Evolutionary conservation across 2,329 filamentous ascomycete genomes (phyloP), one percentile per base, ranked within the genome.

Genomic region (Botrytis sinoallii): DNA sequence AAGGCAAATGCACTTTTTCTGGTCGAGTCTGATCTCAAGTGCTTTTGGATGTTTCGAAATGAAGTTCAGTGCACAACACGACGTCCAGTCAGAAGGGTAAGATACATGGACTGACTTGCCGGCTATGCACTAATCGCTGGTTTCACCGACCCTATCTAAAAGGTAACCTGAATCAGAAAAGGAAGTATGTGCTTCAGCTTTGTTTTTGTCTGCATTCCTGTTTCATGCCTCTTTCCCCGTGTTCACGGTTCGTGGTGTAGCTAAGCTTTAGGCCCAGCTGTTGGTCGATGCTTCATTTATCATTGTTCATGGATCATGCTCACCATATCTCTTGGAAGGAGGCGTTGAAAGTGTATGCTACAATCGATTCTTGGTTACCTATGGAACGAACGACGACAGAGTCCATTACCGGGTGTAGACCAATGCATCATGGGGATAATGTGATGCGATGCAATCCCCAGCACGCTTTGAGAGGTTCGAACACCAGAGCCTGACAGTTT

Each of bases 61-160:
- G 55, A 60, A 29, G 67, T 57, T 69, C 66, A 69, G 20, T 59
- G 66, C 66, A 59, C 44, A 65, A 44, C 32, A 44, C 16, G 44
- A n/a, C 8, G 48, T 67, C 44, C 64, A 67, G 6, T 52, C 64
- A 66, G 22, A 66, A 38, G 29, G 16, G 35, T 32, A 5, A 67
- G 29, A n/a, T 64, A 14, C 40, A 44, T n/a, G 38, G 38, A 29
- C 4, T 61, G 35, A 38, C 32, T 38, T 38, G 32, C 20, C 32
- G 8, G 18, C 7, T 60, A n/a, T n/a, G 25, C 48, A 55, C 48
- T 55, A 55, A n/a, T n/a, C 48, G 48, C 48, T 5, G 48, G 25
- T 55, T 55, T 16, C 48, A n/a, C 48, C 4, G 25, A 55, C 25
- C 48, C 16, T 55, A n/a, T n/a, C 16, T 3, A 3, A 8, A 16